Base-by-base conservation (phyloP, 1,139 yeast species). In the Candida tropicalis region DNA sequence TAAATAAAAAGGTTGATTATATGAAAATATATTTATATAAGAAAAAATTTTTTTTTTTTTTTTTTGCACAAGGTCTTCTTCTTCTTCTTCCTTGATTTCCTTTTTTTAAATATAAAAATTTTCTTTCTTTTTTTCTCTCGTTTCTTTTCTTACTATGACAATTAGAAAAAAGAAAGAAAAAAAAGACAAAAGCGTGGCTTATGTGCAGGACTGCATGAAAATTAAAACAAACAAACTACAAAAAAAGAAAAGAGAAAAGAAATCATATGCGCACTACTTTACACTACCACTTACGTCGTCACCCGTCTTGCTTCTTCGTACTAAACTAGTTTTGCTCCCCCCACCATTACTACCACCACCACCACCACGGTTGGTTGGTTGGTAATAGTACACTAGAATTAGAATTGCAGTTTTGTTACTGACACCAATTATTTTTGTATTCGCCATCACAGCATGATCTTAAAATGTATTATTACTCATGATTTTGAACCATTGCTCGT, bases 41-140 rank as follows among this genome's bases (percentile, higher is more conserved):
- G 36, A 43, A 38, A 28, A 25, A 40, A 43, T 26, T 38, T 43
- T 45, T 43, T 36, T 31, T 16, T 13, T 18, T 31, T 13, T 17
- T 27, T 34, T 23, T 32, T 15, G 13, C 34, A n/a, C 26, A 5
- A 24, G 11, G 25, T 40, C 16, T 24, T 27, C 26, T 36, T 38
- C 39, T 39, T 42, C 17, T 39, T 39, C 16, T 12, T 15, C 13
- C 25, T 22, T 20, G 17, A 26, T 17, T 33, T 31, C 22, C 27
- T 35, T 29, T 20, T 40, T 40, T 22, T 33, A 16, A 38, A 15
- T 16, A 29, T 13, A 28, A 37, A 35, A 27, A 13, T 27, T 22
- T 34, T 34, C 10, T 12, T 34, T 34, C 23, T 12, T 23, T 12
- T 13, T 13, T 34, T 23, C 20, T 10, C 20, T 16, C 23, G 5